Evolutionary conservation across 768 basidiomycete species (phyloP), one percentile per base, ranked within the genome.

Genomic region (Melanogaster broomeanus): DNA sequence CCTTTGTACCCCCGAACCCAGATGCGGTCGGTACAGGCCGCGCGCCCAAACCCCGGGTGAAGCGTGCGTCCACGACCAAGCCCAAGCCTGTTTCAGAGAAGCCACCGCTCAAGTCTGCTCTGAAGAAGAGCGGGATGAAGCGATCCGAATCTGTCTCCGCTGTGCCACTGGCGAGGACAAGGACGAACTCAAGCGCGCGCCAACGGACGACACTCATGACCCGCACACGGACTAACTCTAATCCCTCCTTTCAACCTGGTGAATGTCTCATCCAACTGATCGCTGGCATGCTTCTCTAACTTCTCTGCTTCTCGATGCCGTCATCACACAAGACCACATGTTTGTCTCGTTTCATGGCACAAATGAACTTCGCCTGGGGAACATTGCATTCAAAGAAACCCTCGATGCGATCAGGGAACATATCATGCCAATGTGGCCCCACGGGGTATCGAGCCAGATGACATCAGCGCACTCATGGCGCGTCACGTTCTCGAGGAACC

Each of bases 321-420:
- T 55, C 33, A 57, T 39, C 45, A 8, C 37, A 57, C 43, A 57
- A 90, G 88, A 82, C 56, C 87, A 90, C 61, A 75, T 90, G 72
- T 85, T 90, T 61, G 72, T 91, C 42, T 81, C 85, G 21, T 82
- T 91, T 59, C 77, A 78, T 52, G 79, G 82, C 38, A 78, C 80
- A 50, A 85, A 81, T 59, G 84, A 88, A 67, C 68, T 90, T 39
- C 77, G 77, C 42, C 49, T 78, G 21, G 71, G 67, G 24, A 75
- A 74, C 47, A 60, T 78, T 24, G 65, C 67, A 18, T 71, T 83
- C 42, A 82, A 85, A 55, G 67, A 74, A 5, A 83, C 81, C 1
- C 68, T 85, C 42, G 77, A 81, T 31, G 85, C 87, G 57, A 74
- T 90, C 37, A 72, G 80, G 51, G 72, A 77, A 35, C 65, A 71